A percentile compares a stretch with the other conserved stretches of the same genome.
phyloP scores from a whole-genome alignment of 2,329 filamentous ascomycete species.

The Sclerotinia trifoliorum region DNA sequence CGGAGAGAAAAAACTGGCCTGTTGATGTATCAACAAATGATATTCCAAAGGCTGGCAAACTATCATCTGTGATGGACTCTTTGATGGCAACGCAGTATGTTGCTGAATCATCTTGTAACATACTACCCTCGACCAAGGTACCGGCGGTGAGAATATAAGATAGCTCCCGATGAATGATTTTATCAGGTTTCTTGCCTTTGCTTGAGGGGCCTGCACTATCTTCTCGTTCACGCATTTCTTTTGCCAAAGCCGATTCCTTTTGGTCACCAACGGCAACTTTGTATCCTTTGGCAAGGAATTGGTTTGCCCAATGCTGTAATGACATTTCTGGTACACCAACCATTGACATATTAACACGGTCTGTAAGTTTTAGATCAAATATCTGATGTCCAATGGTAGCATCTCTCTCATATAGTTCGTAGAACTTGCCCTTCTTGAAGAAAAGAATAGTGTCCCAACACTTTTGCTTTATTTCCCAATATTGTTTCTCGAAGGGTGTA shows the following conservation, averaged over 20 bases:
- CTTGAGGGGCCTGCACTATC: slow-evolving; percentile 40
- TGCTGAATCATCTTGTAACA: slow-evolving; percentile 97
- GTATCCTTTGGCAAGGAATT: slow-evolving; percentile 96
- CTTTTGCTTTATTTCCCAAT: slow-evolving; percentile 99
- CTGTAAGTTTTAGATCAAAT: slow-evolving; percentile 96
- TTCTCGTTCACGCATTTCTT: slow-evolving; percentile 97
- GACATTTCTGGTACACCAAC: slow-evolving; percentile 95
- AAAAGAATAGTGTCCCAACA: slow-evolving; percentile 98
- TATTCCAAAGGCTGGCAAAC: slow-evolving; percentile 81
- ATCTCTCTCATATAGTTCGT: slow-evolving; percentile 97
- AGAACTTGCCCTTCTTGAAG: slow-evolving; percentile 99
- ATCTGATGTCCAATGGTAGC: slow-evolving; percentile 94
- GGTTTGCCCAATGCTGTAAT: slow-evolving; percentile 94
- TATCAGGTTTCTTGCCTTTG: slow-evolving; percentile 57
- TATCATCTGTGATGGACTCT: slow-evolving; percentile 63
- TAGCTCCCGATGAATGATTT: slow-evolving; percentile 88
- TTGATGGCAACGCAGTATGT: slow-evolving; percentile 97
- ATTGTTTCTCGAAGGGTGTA: slow-evolving; percentile 94
- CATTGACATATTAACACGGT: slow-evolving; percentile 99
- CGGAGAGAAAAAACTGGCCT: slow-evolving; percentile 88
- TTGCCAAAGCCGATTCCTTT: slow-evolving; percentile 90
- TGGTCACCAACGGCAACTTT: slow-evolving; percentile 97
- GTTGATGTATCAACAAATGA: slow-evolving; percentile 95
- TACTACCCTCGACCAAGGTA: slow-evolving; percentile 90
- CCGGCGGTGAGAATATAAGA: slow-evolving; percentile 88